Base-by-base conservation (phyloP, 2,329 filamentous ascomycete genomes). In the Triangularia verruculosa region DNA sequence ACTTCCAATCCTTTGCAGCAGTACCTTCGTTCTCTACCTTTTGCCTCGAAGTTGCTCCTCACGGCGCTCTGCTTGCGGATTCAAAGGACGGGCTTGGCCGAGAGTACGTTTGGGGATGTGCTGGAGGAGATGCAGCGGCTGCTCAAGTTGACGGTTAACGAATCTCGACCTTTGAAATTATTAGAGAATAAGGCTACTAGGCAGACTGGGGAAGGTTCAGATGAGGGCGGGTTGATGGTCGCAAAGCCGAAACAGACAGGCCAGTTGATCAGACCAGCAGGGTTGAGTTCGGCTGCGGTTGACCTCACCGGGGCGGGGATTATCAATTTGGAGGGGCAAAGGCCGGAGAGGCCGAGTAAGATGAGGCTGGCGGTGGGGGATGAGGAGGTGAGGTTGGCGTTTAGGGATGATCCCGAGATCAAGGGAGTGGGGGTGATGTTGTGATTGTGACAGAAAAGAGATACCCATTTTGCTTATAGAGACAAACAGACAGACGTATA, bases 1-100 rank as follows among this genome's bases (percentile, higher is more conserved):
- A 98, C 94, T 0, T 93, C 91, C 3, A 97, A 92, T 62, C 95
- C 95, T 1, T 81, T 97, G 63, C 94, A 97, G 74, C 92, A 95
- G 74, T 93, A 93, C 72, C 84, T 99, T 34, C 90, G 92, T 57
- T 85, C 88, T 17, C 84, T 98, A 22, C 92, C 95, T 0, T 83
- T 97, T 51, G 85, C 89, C 25, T 88, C 89, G 12, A 97, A 97
- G 73, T 81, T 98, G 34, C 88, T 98, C 69, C 86, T 99, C 59
- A 89, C 92, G 1, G 92, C 93, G 6, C 80, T 99, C 15, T 78
- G 97, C 39, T 85, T 91, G 27, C 86, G 92, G 25, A 88, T 91
- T 34, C 87, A 93, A 65, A 84, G 94, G 61, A 95, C 91, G 1
- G 95, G 95, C 3, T 83, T 97, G 58, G 88, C 87, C 1, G 95